These are phyloP conservation scores for Cystofilobasidium macerans DNA, from an alignment of 768 basidiomycete genomes.

Conservation along the genomic window DNA sequence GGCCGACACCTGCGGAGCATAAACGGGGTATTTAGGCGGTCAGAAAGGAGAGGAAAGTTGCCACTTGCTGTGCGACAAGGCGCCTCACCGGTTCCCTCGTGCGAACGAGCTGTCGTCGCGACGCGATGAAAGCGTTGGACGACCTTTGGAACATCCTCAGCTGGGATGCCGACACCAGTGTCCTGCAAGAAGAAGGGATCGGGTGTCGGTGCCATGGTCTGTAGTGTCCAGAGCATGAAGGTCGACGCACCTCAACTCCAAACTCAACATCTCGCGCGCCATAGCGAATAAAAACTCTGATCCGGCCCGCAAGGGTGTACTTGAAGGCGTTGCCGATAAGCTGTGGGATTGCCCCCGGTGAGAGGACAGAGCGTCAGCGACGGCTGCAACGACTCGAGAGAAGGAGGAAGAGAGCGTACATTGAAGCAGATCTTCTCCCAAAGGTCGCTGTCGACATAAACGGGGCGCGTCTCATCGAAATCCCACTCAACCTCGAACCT, in stretches of 20 bases:
- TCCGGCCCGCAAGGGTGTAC: slow-evolving; percentile 37
- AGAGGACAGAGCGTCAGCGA: slow-evolving; percentile 28
- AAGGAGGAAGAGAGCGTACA: background rate
- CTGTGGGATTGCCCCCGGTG: slow-evolving; percentile 12
- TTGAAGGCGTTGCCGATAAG: slow-evolving; percentile 26
- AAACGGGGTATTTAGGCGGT: no score
- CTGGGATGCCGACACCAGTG: slow-evolving; percentile 41
- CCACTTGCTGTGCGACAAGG: no score
- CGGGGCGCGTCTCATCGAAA: slow-evolving; percentile 26
- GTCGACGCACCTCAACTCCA: slow-evolving; percentile 28
- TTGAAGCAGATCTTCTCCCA: slow-evolving; percentile 35
- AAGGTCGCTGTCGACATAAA: slow-evolving; percentile 38
- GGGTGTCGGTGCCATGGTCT: no score
- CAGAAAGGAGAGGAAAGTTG: no score
- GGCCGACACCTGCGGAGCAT: slow-evolving; percentile 37
- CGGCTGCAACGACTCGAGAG: background rate
- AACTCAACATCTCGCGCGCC: slow-evolving; percentile 33
- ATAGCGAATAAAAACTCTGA: slow-evolving; percentile 36
- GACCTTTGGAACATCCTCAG: slow-evolving; percentile 25
- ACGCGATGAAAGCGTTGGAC: slow-evolving; percentile 41
- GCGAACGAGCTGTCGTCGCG: slow-evolving; percentile 35
- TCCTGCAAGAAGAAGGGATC: slow-evolving; percentile 26
- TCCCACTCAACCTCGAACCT: slow-evolving; percentile 37
- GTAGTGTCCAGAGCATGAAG: no score
- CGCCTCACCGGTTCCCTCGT: slow-evolving; percentile 31